phyloP scores from a whole-genome alignment of 768 basidiomycete genomes.

The Leccinum incarnatum region DNA sequence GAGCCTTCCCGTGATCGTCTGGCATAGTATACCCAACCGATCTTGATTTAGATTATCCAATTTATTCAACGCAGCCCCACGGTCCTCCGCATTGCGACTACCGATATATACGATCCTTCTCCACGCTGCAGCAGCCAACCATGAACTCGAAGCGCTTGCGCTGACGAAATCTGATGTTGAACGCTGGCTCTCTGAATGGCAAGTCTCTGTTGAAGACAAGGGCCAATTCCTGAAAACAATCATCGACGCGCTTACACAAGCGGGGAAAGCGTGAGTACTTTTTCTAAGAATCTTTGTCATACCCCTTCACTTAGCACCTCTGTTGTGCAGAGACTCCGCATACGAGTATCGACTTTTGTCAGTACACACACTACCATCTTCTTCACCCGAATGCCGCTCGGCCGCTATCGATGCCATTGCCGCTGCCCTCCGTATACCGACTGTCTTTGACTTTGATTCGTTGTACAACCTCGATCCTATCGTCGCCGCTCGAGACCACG shows the following conservation, averaged over 20 bases:
- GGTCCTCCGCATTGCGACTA: slow-evolving; percentile 60
- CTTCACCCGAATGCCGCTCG: slow-evolving; percentile 47
- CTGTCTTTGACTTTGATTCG: slow-evolving; percentile 77
- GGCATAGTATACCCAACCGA: slow-evolving; percentile 3
- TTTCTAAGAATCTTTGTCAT: neutral
- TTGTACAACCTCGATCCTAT: slow-evolving; percentile 76
- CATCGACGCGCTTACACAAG: slow-evolving; percentile 54
- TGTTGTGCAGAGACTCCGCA: slow-evolving; percentile 45
- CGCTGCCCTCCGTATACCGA: slow-evolving; percentile 60
- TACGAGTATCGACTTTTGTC: slow-evolving; percentile 66
- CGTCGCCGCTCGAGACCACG: slow-evolving; percentile 61
- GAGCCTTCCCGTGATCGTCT: slow-evolving; percentile 1
- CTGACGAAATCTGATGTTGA: slow-evolving; percentile 57
- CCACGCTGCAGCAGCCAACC: slow-evolving; percentile 53
- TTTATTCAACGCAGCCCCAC: slow-evolving; percentile 74
- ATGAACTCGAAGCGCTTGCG: slow-evolving; percentile 60
- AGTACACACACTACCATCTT: slow-evolving; percentile 55
- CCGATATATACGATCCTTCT: slow-evolving; percentile 63
- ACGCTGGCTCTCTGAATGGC: slow-evolving; percentile 52
- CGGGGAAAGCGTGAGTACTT: slow-evolving; percentile 58
- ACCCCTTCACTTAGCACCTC: neutral
- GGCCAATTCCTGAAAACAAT: slow-evolving; percentile 63
- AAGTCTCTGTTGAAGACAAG: slow-evolving; percentile 59
- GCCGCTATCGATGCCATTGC: slow-evolving; percentile 63
- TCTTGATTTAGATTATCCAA: slow-evolving; percentile 61